phyloP scores from a whole-genome alignment of 2,329 filamentous ascomycete species.

The Fusarium vanettenii region DNA sequence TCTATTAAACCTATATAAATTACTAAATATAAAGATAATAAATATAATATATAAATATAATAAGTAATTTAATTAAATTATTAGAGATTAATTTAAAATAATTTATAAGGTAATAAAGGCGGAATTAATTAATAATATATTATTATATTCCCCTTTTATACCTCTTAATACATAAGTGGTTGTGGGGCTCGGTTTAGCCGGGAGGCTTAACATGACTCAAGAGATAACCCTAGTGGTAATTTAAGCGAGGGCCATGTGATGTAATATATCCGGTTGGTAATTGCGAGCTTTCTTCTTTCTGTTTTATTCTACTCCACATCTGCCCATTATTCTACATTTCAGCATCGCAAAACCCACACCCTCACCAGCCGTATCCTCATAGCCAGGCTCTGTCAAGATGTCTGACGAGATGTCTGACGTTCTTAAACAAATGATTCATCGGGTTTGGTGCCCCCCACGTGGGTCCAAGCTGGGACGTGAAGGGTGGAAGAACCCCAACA shows the following conservation, averaged over 20 bases:
- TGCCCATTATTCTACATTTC: not conserved
- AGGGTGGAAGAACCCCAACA: not conserved
- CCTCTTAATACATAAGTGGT: too few relatives aligned
- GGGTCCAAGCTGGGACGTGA: not conserved
- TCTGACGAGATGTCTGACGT: not conserved
- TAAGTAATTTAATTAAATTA: too few relatives aligned
- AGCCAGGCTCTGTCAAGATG: not conserved
- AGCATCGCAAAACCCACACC: not conserved
- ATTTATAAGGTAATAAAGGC: too few relatives aligned
- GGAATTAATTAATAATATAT: too few relatives aligned
- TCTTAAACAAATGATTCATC: slow-evolving; percentile 10
- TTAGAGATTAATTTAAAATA: too few relatives aligned
- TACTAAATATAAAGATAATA: too few relatives aligned
- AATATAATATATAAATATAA: too few relatives aligned
- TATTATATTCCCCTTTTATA: too few relatives aligned
- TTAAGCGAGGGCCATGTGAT: not conserved
- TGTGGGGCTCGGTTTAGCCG: too few relatives aligned
- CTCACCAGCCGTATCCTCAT: not conserved
- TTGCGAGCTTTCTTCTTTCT: not conserved
- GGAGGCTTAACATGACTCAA: too few relatives aligned
- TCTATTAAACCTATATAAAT: too few relatives aligned
- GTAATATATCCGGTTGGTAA: not conserved
- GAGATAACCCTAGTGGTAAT: not conserved
- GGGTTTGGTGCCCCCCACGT: slow-evolving; percentile 1
- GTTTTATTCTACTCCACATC: not conserved